phyloP scores from a whole-genome alignment of 495 filamentous ascomycete genomes.

The Rostrohypoxylon terebratum region DNA sequence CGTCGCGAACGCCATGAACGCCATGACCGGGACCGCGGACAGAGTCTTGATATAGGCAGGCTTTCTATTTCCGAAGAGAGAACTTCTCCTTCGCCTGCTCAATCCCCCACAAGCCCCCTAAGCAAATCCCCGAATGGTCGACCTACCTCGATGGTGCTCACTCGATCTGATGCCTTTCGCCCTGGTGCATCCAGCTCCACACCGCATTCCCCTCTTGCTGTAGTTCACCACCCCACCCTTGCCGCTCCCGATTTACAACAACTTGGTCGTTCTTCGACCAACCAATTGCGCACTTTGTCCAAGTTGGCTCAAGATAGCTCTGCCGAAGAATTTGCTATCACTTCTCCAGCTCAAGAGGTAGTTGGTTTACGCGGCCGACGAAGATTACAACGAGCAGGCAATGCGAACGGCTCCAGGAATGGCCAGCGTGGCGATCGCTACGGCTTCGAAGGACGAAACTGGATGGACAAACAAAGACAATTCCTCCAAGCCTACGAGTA shows the following conservation, averaged over 20 bases:
- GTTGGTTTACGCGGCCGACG: slow-evolving; percentile 86
- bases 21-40: slow-evolving; percentile 62
- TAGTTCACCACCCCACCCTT: slow-evolving; percentile 57
- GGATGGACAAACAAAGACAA: slow-evolving; percentile 99
- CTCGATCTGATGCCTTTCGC: slow-evolving; percentile 62
- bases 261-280: slow-evolving; percentile 84
- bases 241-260: slow-evolving; percentile 78
- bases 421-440: slow-evolving; percentile 64
- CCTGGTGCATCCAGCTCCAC: slow-evolving; percentile 47
- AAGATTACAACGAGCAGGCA: slow-evolving; percentile 79
- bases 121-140: slow-evolving; percentile 58
- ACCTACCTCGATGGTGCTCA: slow-evolving; percentile 65
- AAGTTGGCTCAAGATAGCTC: slow-evolving; percentile 80
- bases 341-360: slow-evolving; percentile 80
- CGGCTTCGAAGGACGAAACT: slow-evolving; percentile 87
- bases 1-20: slow-evolving; percentile 49
- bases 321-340: slow-evolving; percentile 82
- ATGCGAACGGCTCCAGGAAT: slow-evolving; percentile 56
- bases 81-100: slow-evolving; percentile 48
- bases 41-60: slow-evolving; percentile 65
- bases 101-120: slow-evolving; percentile 53
- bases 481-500: slow-evolving; percentile 99
- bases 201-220: slow-evolving; percentile 48
- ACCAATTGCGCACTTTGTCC: slow-evolving; percentile 89
- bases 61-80: slow-evolving; percentile 55